Evolutionary conservation across 768 basidiomycete genomes (phyloP).

Genomic region (Favolaschia claudopus): DNA sequence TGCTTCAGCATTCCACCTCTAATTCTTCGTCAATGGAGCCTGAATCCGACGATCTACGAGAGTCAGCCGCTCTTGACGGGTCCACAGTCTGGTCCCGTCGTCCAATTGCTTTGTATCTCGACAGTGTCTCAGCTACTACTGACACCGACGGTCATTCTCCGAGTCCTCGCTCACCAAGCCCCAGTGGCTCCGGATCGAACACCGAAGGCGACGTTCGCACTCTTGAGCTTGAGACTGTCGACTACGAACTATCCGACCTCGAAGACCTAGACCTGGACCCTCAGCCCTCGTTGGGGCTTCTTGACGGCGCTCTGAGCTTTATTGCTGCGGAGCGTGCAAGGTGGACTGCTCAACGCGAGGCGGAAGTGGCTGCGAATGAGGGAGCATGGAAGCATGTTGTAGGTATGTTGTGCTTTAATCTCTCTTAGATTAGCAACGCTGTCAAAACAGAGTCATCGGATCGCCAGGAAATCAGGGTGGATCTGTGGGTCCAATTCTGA

Average conservation of each 20-base stretch:
- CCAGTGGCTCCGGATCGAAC: constrained; percentile 30
- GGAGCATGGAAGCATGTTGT: constrained; percentile 47
- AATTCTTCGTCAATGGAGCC: constrained; percentile 23
- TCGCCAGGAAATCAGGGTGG: constrained; percentile 8
- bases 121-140: constrained; percentile 23
- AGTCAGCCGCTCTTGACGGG: constrained; percentile 39
- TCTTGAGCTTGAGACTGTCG: constrained; percentile 20
- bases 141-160: constrained; percentile 26
- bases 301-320: constrained; percentile 79
- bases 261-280: constrained; percentile 40
- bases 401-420: constrained; percentile 42
- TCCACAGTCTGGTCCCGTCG: constrained; percentile 57
- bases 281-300: constrained; percentile 73
- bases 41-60: constrained; percentile 30
- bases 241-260: constrained; percentile 28
- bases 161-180: no score
- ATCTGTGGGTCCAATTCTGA: background rate
- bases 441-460: constrained; percentile 5
- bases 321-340: constrained; percentile 74
- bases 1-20: constrained; percentile 25
- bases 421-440: constrained; percentile 6
- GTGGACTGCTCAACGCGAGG: constrained; percentile 55
- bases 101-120: constrained; percentile 53
- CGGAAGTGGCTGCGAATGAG: constrained; percentile 35
- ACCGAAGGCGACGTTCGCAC: constrained; percentile 27